Evolutionary conservation across 306 rosid genomes (phyloP).

Genomic region (Rubus parviflorus): DNA sequence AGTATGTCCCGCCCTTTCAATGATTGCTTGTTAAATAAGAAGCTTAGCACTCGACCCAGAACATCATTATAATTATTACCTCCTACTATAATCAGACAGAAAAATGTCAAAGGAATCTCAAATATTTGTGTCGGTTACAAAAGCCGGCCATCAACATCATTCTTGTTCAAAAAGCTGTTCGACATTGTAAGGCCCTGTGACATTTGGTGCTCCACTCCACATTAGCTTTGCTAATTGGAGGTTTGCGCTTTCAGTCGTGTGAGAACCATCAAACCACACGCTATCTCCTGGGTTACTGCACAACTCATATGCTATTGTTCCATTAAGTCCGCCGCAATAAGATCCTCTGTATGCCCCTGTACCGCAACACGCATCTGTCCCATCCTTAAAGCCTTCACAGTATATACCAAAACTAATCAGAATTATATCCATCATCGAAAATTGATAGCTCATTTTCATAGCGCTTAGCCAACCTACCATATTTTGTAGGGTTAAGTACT

Average conservation of each 20-base stretch:
- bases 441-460: too few relatives aligned
- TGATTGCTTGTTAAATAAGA: too few relatives aligned
- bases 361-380: not conserved
- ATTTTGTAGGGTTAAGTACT: conserved; percentile 40
- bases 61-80: too few relatives aligned
- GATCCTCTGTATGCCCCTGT: not conserved
- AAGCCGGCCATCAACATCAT: not conserved
- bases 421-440: too few relatives aligned
- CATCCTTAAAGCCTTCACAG: conserved; percentile 33
- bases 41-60: too few relatives aligned
- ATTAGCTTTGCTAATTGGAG: conserved; percentile 19
- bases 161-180: conserved; percentile 26
- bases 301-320: conserved; percentile 16
- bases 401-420: too few relatives aligned
- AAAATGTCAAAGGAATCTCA: not conserved
- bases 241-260: conserved; percentile 31
- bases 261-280: conserved; percentile 33
- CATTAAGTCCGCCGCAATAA: conserved; percentile 34
- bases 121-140: not conserved
- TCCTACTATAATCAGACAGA: not conserved
- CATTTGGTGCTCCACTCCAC: conserved; percentile 29
- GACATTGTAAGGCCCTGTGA: conserved; percentile 29
- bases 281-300: conserved; percentile 28
- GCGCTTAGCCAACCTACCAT: conserved; percentile 33
- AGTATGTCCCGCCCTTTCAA: too few relatives aligned